Base-by-base conservation (phyloP, 2,329 filamentous ascomycete species). In the Cephalotrichum gorgonifer region DNA sequence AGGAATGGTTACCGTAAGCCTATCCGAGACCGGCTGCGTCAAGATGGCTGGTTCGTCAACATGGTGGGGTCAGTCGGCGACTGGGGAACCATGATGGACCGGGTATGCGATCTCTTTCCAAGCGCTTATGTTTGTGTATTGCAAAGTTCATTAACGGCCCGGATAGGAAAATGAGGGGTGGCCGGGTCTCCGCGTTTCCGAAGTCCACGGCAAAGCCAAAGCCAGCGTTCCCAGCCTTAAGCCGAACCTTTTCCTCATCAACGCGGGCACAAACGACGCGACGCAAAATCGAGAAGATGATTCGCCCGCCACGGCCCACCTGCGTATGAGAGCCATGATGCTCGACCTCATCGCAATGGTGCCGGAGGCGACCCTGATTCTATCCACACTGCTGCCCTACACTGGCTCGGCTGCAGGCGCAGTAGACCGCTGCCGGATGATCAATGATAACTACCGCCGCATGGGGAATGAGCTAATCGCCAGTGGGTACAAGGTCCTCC, bases 241-340 rank as follows among this genome's bases (percentile, higher is more conserved):
- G 50, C 70, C 69, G 9, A 70, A 71, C 52, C 53, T 72, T 26
- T 54, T 71, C 47, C 57, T 66, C 25, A 55, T 72, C 55, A 71
- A 72, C 55, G 63, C 59, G 14, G 70, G 70, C 47, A 71, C 69
- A 39, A 72, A 72, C 52, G 68, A 73, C 54, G 41, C 41, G 6
- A 43, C 22, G 14, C 41, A 43, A 15, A 28, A n/a, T 9, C 7
- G 14, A 6, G 23, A 23, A 17, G 25, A 27, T n/a, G 17, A 41
- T 6, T 17, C 14, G n/a, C 6, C 17, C 22, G 23, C 14, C 6
- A 26, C 41, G 12, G 62, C 62, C 4, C 61, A 58, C 31, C 52
- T 55, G 15, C 61, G 68, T 27, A 62, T 67, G 55, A 59, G 57
- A 23, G 17, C 6, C 7, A 6, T 43, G 22, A n/a, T 43, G 3